Conservation (phyloP, 495 filamentous ascomycete genomes). For the Talaromyces stipitatus region DNA sequence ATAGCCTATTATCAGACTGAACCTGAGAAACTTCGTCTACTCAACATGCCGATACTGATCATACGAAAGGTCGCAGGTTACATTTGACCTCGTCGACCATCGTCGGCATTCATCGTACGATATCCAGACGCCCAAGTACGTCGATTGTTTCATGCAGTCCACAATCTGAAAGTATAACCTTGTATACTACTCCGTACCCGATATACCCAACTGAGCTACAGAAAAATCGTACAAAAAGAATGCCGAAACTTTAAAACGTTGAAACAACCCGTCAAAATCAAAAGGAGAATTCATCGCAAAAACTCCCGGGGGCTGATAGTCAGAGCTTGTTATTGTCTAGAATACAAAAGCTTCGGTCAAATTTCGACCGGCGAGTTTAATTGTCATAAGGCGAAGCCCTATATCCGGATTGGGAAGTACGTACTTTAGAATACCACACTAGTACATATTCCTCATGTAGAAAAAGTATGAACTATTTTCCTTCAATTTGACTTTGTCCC, state of each 20-base stretch:
- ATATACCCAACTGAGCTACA: not conserved
- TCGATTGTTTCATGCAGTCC: not conserved
- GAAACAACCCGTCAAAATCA: not conserved
- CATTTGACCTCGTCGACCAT: too few relatives aligned
- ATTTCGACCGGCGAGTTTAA: not conserved
- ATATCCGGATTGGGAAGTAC: not conserved
- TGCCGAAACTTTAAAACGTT: not conserved
- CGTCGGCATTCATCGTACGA: not conserved
- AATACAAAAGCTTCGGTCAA: not conserved
- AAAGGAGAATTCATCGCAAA: not conserved
- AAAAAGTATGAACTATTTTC: too few relatives aligned
- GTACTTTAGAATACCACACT: too few relatives aligned
- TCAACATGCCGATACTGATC: too few relatives aligned
- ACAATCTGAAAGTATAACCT: not conserved
- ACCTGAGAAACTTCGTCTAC: not conserved
- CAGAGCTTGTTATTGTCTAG: too few relatives aligned
- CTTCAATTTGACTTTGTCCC: too few relatives aligned
- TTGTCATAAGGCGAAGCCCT: not conserved
- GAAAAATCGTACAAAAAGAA: not conserved
- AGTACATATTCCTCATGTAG: too few relatives aligned
- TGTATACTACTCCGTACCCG: too few relatives aligned
- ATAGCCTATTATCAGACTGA: not conserved
- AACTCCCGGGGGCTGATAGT: too few relatives aligned
- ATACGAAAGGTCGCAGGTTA: too few relatives aligned
- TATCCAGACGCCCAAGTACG: not conserved